Conservation (phyloP, 2,329 filamentous ascomycete genomes). For the Hymenoscyphus infarciens region DNA sequence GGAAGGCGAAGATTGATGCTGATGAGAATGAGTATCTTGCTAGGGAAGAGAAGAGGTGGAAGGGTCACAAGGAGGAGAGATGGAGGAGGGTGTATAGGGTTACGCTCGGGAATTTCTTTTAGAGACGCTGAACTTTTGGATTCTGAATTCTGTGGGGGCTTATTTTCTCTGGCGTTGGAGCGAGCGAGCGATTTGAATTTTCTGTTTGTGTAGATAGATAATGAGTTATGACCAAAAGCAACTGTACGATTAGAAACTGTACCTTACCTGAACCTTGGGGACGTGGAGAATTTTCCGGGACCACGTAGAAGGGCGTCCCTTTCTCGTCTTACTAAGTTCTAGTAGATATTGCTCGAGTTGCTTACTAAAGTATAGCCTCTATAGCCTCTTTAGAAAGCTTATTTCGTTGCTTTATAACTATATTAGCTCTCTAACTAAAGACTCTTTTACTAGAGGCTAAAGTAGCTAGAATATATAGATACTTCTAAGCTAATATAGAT, state of each 20-base stretch:
- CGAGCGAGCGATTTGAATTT: not conserved
- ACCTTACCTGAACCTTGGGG: no score
- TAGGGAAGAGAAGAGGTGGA: slow-evolving; percentile 20
- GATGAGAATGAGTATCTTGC: slow-evolving; percentile 47
- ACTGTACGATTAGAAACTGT: not conserved
- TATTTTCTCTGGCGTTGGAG: not conserved
- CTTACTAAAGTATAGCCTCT: no score
- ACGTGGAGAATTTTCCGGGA: no score
- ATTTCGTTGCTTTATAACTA: no score
- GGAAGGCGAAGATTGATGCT: slow-evolving; percentile 57
- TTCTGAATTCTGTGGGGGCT: not conserved
- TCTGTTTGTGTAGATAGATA: not conserved
- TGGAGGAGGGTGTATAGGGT: slow-evolving; percentile 22
- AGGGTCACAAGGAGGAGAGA: slow-evolving; percentile 18
- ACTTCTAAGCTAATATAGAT: no score
- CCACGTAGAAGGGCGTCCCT: no score
- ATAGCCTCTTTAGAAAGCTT: no score
- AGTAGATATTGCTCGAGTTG: no score
- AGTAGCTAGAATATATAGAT: no score
- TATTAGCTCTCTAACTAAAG: no score
- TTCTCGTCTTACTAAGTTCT: no score
- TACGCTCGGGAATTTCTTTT: slow-evolving; percentile 29
- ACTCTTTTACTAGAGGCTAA: no score
- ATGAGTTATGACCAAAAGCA: not conserved
- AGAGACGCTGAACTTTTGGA: slow-evolving; percentile 9